Conservation (phyloP, 495 filamentous ascomycete genomes). For the Penicillium subrubescens region DNA sequence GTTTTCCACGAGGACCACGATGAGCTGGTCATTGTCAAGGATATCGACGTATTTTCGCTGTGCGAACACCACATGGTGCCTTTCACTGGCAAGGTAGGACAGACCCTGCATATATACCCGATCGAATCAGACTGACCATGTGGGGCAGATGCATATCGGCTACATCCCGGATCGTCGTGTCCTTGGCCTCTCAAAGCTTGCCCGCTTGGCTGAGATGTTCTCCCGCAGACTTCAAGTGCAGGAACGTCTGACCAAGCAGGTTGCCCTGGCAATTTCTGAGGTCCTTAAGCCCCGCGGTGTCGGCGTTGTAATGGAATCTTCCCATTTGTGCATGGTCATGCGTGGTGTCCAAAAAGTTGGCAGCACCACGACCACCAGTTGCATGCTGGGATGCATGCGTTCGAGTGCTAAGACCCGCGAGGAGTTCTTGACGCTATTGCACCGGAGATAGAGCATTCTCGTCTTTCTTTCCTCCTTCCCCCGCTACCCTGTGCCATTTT, state of each 20-base stretch:
- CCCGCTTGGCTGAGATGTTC: constrained; percentile 97
- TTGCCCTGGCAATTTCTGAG: constrained; percentile 90
- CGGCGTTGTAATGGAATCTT: constrained; percentile 95
- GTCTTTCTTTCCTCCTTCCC: background rate
- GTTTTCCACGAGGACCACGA: constrained; percentile 98
- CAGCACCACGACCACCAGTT: constrained; percentile 88
- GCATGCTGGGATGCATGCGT: constrained; percentile 92
- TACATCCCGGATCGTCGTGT: constrained; percentile 88
- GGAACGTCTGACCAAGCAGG: constrained; percentile 93
- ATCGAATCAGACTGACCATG: constrained; percentile 21
- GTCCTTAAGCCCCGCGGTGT: constrained; percentile 89
- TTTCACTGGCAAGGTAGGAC: constrained; percentile 83
- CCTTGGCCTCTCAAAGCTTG: constrained; percentile 93
- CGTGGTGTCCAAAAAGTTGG: constrained; percentile 88
- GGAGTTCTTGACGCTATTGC: constrained; percentile 86
- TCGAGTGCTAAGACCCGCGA: constrained; percentile 90
- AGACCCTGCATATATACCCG: constrained; percentile 7
- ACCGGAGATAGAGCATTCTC: constrained; percentile 47
- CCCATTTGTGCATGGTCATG: constrained; percentile 99
- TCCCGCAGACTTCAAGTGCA: constrained; percentile 90
- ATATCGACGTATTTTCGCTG: constrained; percentile 93
- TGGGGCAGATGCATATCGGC: constrained; percentile 88
- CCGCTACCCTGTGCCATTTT: constrained; percentile 18
- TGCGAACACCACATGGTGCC: constrained; percentile 99
- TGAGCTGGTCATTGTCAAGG: constrained; percentile 95